Evolutionary conservation across 169 alveolate species (phyloP).

Genomic region (Cryptosporidium sp.): DNA sequence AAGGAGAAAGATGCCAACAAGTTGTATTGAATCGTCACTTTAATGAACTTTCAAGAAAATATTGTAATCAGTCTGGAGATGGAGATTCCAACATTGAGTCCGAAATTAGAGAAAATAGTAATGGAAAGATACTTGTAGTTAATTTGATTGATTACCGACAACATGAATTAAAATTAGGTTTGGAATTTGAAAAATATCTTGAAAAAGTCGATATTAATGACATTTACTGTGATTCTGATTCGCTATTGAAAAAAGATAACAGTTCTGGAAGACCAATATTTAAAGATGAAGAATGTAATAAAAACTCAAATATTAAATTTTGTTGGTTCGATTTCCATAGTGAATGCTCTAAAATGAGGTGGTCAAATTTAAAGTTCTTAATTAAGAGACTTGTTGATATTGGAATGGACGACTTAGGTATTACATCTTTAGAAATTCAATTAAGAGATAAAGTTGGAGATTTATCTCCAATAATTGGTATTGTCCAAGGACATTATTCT

Average conservation of each 20-base stretch:
- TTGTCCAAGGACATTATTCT: constrained; percentile 36
- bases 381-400: constrained; percentile 66
- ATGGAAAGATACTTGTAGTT: constrained; percentile 83
- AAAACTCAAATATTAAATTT: constrained; percentile 76
- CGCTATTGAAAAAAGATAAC: neutral
- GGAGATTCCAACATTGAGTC: neutral
- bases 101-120: constrained; percentile 53
- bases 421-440: constrained; percentile 48
- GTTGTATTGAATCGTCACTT: constrained; percentile 82
- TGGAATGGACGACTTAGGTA: constrained; percentile 53
- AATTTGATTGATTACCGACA: constrained; percentile 90
- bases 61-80: constrained; percentile 33
- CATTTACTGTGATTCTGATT: constrained; percentile 1
- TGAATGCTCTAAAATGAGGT: constrained; percentile 91
- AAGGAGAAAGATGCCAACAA: constrained; percentile 77
- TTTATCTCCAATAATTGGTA: constrained; percentile 52
- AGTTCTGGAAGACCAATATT: constrained; percentile 11
- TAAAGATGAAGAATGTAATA: constrained; percentile 18
- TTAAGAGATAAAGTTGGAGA: constrained; percentile 2
- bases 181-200: constrained; percentile 75
- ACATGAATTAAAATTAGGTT: constrained; percentile 81
- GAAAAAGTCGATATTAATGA: constrained; percentile 65
- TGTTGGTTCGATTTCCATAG: constrained; percentile 94
- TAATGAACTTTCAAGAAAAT: constrained; percentile 78
- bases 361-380: constrained; percentile 85